A percentile compares a stretch with the other conserved stretches of the same genome.
phyloP scores from a whole-genome alignment of 2,329 filamentous ascomycete genomes.

The Sclerotinia nivalis region DNA sequence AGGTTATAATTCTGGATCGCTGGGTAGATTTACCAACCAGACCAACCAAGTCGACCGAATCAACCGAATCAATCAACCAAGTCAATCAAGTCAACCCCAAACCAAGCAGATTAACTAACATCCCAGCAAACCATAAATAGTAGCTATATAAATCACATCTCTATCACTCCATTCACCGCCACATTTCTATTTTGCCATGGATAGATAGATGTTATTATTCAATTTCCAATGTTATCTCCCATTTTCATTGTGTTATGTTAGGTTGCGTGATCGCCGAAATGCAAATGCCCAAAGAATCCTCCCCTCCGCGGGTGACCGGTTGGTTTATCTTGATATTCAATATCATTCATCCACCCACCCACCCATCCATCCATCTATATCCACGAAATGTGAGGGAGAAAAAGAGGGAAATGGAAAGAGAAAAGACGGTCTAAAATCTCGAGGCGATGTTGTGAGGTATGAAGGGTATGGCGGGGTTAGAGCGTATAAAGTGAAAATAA shows the following conservation, averaged over 20 bases:
- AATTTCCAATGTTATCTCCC: background rate
- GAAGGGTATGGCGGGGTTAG: background rate
- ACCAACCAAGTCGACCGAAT: too few species aligned
- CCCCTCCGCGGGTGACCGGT: background rate
- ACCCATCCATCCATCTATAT: background rate
- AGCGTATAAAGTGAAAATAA: background rate
- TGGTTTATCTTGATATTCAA: slow-evolving; percentile 10
- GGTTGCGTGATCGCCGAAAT: background rate
- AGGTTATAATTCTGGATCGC: too few species aligned
- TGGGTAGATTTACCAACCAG: too few species aligned
- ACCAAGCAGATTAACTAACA: too few species aligned
- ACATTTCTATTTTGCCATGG: too few species aligned
- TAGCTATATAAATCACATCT: too few species aligned
- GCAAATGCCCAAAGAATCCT: background rate
- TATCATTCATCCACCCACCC: background rate
- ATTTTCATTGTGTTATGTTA: background rate
- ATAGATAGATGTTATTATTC: background rate
- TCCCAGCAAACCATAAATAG: too few species aligned
- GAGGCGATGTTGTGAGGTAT: background rate
- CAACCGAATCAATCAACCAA: too few species aligned
- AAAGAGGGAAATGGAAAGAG: background rate
- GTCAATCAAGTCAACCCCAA: too few species aligned
- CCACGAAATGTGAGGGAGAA: background rate
- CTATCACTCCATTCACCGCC: too few species aligned
- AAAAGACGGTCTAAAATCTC: background rate